Conservation (phyloP, 2,329 filamentous ascomycete genomes). For the Didymella sp. region DNA sequence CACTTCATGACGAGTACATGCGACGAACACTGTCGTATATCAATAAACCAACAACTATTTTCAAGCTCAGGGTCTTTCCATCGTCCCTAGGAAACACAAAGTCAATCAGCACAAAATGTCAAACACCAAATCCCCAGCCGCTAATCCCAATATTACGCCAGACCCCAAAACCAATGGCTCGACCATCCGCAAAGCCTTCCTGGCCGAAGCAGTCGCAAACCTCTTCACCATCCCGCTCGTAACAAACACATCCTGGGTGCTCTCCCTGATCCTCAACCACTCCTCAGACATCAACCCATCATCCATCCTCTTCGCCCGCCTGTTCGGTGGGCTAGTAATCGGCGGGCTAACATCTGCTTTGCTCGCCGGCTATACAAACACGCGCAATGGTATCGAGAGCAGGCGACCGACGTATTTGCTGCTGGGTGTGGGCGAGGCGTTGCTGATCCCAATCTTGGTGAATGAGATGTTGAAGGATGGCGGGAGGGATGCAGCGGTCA, state of each 20-base stretch:
- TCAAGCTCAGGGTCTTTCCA: not conserved
- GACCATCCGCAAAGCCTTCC: slow-evolving; percentile 38
- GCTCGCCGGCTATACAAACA: slow-evolving; percentile 31
- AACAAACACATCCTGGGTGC: slow-evolving; percentile 31
- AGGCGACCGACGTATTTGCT: slow-evolving; percentile 33
- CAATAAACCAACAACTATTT: not conserved
- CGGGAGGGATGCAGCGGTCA: slow-evolving; percentile 28
- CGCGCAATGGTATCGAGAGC: slow-evolving; percentile 36
- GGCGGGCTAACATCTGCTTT: slow-evolving; percentile 36
- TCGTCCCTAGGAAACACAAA: not conserved
- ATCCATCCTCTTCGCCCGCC: slow-evolving; percentile 33
- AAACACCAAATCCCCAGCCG: slow-evolving; percentile 29
- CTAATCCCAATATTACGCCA: slow-evolving; percentile 29
- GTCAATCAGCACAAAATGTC: not conserved
- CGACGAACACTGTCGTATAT: not conserved
- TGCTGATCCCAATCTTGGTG: slow-evolving; percentile 30
- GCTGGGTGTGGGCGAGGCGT: slow-evolving; percentile 31
- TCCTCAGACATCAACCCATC: slow-evolving; percentile 33
- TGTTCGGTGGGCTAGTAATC: slow-evolving; percentile 34
- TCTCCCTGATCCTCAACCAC: slow-evolving; percentile 30
- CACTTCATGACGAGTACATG: slow-evolving; percentile 17
- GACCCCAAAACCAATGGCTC: slow-evolving; percentile 24
- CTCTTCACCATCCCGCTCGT: slow-evolving; percentile 38
- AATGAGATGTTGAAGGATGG: slow-evolving; percentile 29
- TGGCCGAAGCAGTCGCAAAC: slow-evolving; percentile 36